Conservation (phyloP, 257 asterid genomes). For the Primulina huaijiensis region DNA sequence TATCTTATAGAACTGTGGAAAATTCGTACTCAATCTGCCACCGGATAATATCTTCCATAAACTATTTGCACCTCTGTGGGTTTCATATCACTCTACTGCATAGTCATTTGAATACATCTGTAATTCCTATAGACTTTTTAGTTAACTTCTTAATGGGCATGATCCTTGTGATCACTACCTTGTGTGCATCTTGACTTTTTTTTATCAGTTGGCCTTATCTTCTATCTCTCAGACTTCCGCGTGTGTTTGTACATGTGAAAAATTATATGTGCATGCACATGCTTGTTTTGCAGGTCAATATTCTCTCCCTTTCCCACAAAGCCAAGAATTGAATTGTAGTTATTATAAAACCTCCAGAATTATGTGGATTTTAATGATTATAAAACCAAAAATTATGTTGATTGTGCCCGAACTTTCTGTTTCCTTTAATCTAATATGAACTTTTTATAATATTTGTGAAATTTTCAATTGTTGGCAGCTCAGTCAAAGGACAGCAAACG, state of each 20-base stretch:
- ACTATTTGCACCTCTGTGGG: neutral
- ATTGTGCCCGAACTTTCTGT: too few relatives aligned
- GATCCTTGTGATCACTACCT: neutral
- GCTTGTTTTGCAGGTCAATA: too few relatives aligned
- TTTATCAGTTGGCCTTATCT: neutral
- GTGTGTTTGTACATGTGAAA: neutral
- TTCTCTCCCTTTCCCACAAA: too few relatives aligned
- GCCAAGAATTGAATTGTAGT: too few relatives aligned
- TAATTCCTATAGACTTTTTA: neutral
- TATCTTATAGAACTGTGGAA: neutral
- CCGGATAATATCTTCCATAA: neutral
- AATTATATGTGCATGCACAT: neutral
- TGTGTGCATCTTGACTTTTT: neutral
- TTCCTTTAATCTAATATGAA: neutral
- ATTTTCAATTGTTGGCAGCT: conserved; percentile 47
- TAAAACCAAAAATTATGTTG: too few relatives aligned
- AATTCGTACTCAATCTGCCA: neutral
- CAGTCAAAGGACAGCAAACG: conserved; percentile 79
- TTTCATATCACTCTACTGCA: neutral
- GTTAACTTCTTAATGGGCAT: neutral
- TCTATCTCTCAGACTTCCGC: neutral
- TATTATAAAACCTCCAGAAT: too few relatives aligned
- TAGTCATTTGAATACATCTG: neutral
- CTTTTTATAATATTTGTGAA: neutral
- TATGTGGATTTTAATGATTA: too few relatives aligned